Conservation (phyloP, 768 basidiomycete species). For the Suillus americanus region DNA sequence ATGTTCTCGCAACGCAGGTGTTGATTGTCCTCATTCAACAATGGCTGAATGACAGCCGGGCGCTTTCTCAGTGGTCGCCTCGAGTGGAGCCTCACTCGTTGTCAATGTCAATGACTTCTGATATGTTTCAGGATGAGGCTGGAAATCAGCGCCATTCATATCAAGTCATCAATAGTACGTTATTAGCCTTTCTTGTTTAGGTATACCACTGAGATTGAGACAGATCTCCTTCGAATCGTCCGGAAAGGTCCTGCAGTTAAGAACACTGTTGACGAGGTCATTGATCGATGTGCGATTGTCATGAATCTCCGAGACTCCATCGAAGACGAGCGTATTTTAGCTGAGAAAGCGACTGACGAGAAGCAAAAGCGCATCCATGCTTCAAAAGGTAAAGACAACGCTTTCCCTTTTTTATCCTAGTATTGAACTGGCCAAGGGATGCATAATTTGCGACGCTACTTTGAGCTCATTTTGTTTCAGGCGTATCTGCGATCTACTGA, state of each 20-base stretch:
- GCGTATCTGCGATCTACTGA: constrained; percentile 81
- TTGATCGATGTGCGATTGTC: constrained; percentile 82
- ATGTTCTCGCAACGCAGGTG: constrained; percentile 44
- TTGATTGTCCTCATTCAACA: constrained; percentile 80
- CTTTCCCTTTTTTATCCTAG: background rate
- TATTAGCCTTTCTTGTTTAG: background rate
- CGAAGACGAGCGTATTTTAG: constrained; percentile 74
- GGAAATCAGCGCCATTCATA: constrained; percentile 61
- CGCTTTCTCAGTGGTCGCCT: constrained; percentile 31
- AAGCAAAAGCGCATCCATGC: constrained; percentile 63
- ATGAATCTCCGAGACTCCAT: constrained; percentile 88
- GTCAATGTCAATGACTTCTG: constrained; percentile 43
- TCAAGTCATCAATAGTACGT: constrained; percentile 85
- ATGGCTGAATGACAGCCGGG: constrained; percentile 60
- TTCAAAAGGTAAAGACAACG: constrained; percentile 60
- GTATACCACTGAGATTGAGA: constrained; percentile 6
- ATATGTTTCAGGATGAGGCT: constrained; percentile 21
- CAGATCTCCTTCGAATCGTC: constrained; percentile 82
- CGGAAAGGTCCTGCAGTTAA: constrained; percentile 88
- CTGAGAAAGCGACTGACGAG: constrained; percentile 77
- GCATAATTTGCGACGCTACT: constrained; percentile 82
- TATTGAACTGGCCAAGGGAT: constrained; percentile 46
- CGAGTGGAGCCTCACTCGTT: constrained; percentile 34
- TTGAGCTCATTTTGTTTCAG: constrained; percentile 85
- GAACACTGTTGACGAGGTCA: constrained; percentile 78